These are phyloP conservation scores for Choanephora cucurbitarum DNA, from an alignment of 371 early-diverging fungal species.

Conservation along the genomic window DNA sequence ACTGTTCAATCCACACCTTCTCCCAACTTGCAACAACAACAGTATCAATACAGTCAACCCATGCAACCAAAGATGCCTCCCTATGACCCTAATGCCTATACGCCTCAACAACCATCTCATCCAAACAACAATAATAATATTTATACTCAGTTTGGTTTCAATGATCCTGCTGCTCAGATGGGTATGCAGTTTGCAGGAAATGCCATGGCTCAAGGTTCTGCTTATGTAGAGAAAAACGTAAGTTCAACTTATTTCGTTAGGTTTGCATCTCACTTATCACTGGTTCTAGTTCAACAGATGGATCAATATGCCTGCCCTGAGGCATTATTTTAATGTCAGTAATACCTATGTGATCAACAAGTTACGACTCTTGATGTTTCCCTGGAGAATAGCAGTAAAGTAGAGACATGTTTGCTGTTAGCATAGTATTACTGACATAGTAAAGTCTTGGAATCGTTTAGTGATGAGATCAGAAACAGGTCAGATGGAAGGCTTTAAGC, in stretches of 20 bases:
- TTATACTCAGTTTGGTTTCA: constrained; percentile 57
- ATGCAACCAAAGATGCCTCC: constrained; percentile 36
- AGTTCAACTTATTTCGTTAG: constrained; percentile 13
- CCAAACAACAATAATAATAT: constrained; percentile 28
- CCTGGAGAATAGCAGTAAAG: constrained; percentile 88
- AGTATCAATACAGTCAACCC: constrained; percentile 31
- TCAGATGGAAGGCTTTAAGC: constrained; percentile 82
- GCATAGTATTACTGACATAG: too few species aligned
- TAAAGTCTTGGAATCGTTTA: constrained; percentile 85
- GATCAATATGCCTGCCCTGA: constrained; percentile 82
- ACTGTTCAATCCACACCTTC: constrained; percentile 52
- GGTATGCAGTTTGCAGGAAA: constrained; percentile 95
- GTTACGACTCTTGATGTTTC: constrained; percentile 87
- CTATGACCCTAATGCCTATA: constrained; percentile 44
- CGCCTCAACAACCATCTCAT: constrained; percentile 28
- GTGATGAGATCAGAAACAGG: constrained; percentile 82
- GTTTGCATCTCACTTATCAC: too few species aligned
- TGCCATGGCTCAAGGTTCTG: constrained; percentile 87
- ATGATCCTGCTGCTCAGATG: constrained; percentile 88
- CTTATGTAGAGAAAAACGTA: constrained; percentile 93
- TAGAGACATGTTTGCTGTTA: constrained; percentile 43
- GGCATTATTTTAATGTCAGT: constrained; percentile 96
- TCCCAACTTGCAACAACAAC: constrained; percentile 38
- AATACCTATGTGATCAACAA: constrained; percentile 94
- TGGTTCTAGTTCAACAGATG: constrained; percentile 73